These are phyloP conservation scores for Prunus mume DNA, from an alignment of 306 rosid genomes.

Conservation along the genomic window DNA sequence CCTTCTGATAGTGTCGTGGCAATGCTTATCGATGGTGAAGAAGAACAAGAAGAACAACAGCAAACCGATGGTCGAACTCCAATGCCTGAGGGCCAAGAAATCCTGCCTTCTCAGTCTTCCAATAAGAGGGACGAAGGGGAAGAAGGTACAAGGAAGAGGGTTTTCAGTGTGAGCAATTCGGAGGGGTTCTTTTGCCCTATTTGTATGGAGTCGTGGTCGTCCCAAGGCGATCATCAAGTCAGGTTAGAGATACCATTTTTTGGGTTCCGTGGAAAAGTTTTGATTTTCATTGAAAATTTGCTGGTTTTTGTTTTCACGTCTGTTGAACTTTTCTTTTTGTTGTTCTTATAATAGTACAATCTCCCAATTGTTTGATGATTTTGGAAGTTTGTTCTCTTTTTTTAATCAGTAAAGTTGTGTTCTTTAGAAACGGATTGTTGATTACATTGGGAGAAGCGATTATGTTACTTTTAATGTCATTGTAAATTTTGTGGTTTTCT, in stretches of 20 bases:
- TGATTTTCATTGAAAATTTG: neutral
- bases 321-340: neutral
- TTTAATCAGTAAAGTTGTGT: neutral
- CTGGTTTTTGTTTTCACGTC: neutral
- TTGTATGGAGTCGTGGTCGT: constrained; percentile 6
- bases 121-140: neutral
- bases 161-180: neutral
- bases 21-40: constrained; percentile 4
- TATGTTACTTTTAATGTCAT: neutral
- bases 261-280: neutral
- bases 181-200: constrained; percentile 4
- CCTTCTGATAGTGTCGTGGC: neutral
- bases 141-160: neutral
- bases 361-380: neutral
- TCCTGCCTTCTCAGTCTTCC: neutral
- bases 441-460: neutral
- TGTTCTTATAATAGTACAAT: neutral
- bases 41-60: neutral
- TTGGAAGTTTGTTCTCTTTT: neutral
- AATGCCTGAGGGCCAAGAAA: neutral
- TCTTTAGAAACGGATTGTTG: neutral
- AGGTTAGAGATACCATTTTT: constrained; percentile 4
- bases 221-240: constrained; percentile 5
- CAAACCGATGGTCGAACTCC: neutral
- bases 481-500: too few species aligned